These are phyloP conservation scores for Coemansia sp. DNA, from an alignment of 192 early-diverging fungal genomes.

Conservation along the genomic window DNA sequence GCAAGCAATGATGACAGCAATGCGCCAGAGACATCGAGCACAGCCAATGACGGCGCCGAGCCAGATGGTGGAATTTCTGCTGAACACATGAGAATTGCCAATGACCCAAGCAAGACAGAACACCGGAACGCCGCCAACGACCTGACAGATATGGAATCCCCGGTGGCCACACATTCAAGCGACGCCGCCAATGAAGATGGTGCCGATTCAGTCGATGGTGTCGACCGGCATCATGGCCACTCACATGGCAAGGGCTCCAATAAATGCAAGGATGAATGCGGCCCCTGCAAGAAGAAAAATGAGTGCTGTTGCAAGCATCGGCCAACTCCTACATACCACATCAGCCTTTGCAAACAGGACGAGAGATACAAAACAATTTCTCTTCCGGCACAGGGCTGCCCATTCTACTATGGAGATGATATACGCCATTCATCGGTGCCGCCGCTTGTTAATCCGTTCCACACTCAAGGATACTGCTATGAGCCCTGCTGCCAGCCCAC, in stretches of 20 bases:
- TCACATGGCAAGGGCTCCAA: constrained; percentile 6
- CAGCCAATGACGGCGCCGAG: background rate
- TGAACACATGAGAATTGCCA: background rate
- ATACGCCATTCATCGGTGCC: constrained; percentile 12
- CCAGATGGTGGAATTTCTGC: background rate
- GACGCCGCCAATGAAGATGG: background rate
- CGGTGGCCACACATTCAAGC: background rate
- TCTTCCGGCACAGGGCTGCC: constrained; percentile 40
- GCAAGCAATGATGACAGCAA: background rate
- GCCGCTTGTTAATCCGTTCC: constrained; percentile 17
- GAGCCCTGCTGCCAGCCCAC: constrained; percentile 35
- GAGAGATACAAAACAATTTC: constrained; percentile 42
- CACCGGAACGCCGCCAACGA: background rate
- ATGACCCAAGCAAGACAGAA: background rate
- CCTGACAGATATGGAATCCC: background rate
- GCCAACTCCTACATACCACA: constrained; percentile 44
- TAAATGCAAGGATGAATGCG: background rate
- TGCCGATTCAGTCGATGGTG: constrained; percentile 6
- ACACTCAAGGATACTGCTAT: constrained; percentile 37
- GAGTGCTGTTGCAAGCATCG: constrained; percentile 20
- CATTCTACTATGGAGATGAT: constrained; percentile 32
- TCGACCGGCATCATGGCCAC: constrained; percentile 12
- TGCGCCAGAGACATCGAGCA: background rate
- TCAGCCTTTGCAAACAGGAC: constrained; percentile 26
- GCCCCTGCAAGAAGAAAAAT: constrained; percentile 10